phyloP scores from a whole-genome alignment of 2,329 filamentous ascomycete species.

The Pleurostoma richardsiae region DNA sequence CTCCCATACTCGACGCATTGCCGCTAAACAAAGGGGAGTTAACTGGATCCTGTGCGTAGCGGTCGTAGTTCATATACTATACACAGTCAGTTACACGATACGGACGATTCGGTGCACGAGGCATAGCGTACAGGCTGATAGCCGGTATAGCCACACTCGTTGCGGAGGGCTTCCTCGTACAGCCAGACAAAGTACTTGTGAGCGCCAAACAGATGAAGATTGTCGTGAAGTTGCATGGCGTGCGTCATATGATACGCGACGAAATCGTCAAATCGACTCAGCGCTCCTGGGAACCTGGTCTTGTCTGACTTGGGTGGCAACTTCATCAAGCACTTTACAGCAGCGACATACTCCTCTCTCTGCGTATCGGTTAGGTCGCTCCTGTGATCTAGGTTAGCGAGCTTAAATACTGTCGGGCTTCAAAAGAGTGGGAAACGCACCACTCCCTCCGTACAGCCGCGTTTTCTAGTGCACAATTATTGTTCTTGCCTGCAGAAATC shows the following conservation, averaged over 20 bases:
- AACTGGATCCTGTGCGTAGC: conserved; percentile 37
- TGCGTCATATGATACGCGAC: conserved; percentile 24
- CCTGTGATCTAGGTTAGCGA: conserved; percentile 4
- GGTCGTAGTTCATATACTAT: conserved; percentile 48
- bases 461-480: conserved; percentile 20
- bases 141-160: conserved; percentile 27
- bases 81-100: neutral
- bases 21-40: conserved; percentile 51
- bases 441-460: conserved; percentile 18
- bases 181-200: conserved; percentile 23
- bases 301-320: conserved; percentile 13
- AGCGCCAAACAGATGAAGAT: conserved; percentile 18
- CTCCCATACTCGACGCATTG: conserved; percentile 41
- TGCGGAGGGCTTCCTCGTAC: conserved; percentile 24
- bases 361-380: conserved; percentile 16
- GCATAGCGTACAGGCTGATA: conserved; percentile 18
- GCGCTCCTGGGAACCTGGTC: conserved; percentile 16
- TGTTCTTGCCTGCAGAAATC: conserved; percentile 15
- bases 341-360: conserved; percentile 17
- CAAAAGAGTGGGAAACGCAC: conserved; percentile 7
- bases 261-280: conserved; percentile 24
- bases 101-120: no score
- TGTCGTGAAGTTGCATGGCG: conserved; percentile 7
- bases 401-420: neutral
- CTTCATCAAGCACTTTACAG: conserved; percentile 20